Percentiles rank a stretch among this genome's conserved stretches.
Conservation (phyloP, 495 filamentous ascomycete genomes). For the Penicillium maclennaniae region DNA sequence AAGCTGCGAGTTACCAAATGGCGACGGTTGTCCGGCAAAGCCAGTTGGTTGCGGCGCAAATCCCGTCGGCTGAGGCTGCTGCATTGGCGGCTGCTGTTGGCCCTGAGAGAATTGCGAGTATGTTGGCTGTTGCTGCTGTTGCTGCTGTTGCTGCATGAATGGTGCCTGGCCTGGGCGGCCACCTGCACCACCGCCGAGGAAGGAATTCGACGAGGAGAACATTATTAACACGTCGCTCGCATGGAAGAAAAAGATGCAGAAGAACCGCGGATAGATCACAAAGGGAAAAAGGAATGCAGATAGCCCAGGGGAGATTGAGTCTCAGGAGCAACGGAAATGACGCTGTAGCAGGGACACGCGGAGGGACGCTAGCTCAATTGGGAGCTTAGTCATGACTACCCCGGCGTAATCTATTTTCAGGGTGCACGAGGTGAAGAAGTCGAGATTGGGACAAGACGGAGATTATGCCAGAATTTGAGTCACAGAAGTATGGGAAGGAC, state of each 20-base stretch:
- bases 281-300: slow-evolving; percentile 17
- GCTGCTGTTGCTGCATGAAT: slow-evolving; percentile 46
- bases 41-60: slow-evolving; percentile 52
- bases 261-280: slow-evolving; percentile 22
- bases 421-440: background rate
- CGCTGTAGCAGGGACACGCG: slow-evolving; percentile 25
- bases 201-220: slow-evolving; percentile 86
- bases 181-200: slow-evolving; percentile 70
- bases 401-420: background rate
- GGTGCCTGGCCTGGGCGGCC: slow-evolving; percentile 64
- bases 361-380: slow-evolving; percentile 23
- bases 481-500: background rate
- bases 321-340: slow-evolving; percentile 33
- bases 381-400: slow-evolving; percentile 21
- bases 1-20: slow-evolving; percentile 34
- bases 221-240: slow-evolving; percentile 47
- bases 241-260: slow-evolving; percentile 25
- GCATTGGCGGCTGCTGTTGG: slow-evolving; percentile 45
- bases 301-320: slow-evolving; percentile 9
- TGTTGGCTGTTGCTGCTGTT: slow-evolving; percentile 46
- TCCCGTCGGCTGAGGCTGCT: slow-evolving; percentile 54
- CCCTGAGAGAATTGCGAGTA: slow-evolving; percentile 46
- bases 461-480: background rate
- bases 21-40: slow-evolving; percentile 41
- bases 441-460: background rate